Evolutionary conservation across 805 yeast species (phyloP), one percentile per base, ranked within the genome.

Genomic region (Helenozyma rhizophorensis): DNA sequence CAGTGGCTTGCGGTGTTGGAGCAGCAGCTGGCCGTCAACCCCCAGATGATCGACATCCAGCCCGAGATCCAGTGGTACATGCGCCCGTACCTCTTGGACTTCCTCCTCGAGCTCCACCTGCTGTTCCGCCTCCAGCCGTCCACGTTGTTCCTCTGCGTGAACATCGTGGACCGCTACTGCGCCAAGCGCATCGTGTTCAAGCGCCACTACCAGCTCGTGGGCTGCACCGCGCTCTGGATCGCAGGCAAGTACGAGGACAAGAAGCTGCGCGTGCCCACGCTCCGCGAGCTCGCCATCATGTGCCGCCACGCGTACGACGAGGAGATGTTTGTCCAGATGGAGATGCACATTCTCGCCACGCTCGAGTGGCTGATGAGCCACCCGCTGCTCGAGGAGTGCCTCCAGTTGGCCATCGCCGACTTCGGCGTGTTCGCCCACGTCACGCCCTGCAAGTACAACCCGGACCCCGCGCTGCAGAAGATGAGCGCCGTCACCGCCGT

Each of bases 281-380:
- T 76, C 30, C 60, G 67, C 30, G 81, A 76, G 45, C 56, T 76
- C 41, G 58, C 72, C 9, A 54, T 68, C 35, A 74, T 76, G 79
- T 75, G 80, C 43, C 64, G 80, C 28, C 70, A 68, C 46, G 78
- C 77, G 12, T 76, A 74, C 46, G 80, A 75, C 37, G 73, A 68
- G 41, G 72, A 68, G 39, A 69, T 69, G 74, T 66, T 67, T 38
- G 54, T 65, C 18, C 72, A 67, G 47, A 67, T 67, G 72, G 72
- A 65, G 47, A 48, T 63, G 48, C 72, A 65, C 43, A 57, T 65
- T 24, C 54, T 65, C 33, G 45, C 54, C 25, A 65, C 71, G 13
- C 56, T 65, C 34, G 72, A 65, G 36, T 67, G 73, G 73, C 54
- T 53, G 32, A 50, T 66, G 30, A 66, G 71, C 22, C 72, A 67